Percentiles rank a stretch among this genome's conserved stretches.
Conservation (phyloP, 306 rosid genomes). For the Lupinus albus region DNA sequence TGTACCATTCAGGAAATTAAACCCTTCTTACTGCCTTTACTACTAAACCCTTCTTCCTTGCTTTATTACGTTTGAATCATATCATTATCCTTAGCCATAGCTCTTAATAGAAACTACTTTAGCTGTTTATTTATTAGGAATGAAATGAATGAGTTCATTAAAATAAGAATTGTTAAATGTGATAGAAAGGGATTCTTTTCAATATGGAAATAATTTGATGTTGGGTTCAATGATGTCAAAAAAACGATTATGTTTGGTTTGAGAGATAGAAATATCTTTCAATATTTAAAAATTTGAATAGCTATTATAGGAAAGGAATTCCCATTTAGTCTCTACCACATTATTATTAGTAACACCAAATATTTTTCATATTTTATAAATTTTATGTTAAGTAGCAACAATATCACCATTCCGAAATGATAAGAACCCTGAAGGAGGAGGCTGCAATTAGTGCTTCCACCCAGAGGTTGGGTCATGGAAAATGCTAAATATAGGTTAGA, state of each 20-base stretch:
- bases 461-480: no score
- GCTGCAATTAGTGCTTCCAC: no score
- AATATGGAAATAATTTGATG: not conserved
- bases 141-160: not conserved
- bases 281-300: not conserved
- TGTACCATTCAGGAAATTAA: no score
- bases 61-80: slow-evolving; percentile 7
- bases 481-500: no score
- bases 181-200: not conserved
- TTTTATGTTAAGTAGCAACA: no score
- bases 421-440: no score
- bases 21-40: not conserved
- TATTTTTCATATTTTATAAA: no score
- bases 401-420: no score
- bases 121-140: slow-evolving; percentile 22
- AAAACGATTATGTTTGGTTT: slow-evolving; percentile 1
- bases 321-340: no score
- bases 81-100: slow-evolving; percentile 9
- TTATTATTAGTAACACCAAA: no score
- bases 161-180: not conserved
- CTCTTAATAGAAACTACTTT: slow-evolving; percentile 10
- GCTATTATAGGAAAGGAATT: no score
- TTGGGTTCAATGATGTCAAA: slow-evolving; percentile 29
- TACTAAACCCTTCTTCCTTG: not conserved
- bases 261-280: not conserved